Base-by-base conservation (phyloP, 202 grass and related monocot genomes). In the Hordeum pubiflorum region DNA sequence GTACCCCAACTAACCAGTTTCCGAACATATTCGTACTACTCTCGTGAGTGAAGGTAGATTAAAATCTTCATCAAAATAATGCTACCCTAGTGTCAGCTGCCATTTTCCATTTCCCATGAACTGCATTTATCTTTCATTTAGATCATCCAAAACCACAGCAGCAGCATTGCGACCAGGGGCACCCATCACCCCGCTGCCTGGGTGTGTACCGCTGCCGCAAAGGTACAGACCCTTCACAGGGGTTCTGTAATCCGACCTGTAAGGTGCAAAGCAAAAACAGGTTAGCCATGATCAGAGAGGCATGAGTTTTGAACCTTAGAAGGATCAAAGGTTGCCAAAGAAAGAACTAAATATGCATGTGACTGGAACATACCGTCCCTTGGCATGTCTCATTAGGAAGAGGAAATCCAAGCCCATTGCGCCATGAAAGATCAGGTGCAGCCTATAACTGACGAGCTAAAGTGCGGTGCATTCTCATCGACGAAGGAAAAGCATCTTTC, bases 361-460 rank as follows among this genome's bases (percentile, higher is more conserved):
- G 20, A 38, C 20, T 33, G 3, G 50, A 43, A 13, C 87, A 81
- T 94, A 93, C 95, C 95, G 94, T 87, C 92, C 82, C 81, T 94
- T 94, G 50, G 74, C 76, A 2, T 88, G 92, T 61, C 95, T 89
- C 92, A 98, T 93, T 60, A 93, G 86, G 69, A 98, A 93, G 26
- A 98, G 77, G 68, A 92, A 93, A 80, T 98, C 92, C 79, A 98
- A 83, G 10, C 95, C 88, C 92, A 98, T 94, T 65, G 92, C 84
- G 21, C 95, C 95, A 24, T 98, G 95, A 77, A 94, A 97, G 60
- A 97, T 97, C 90, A 86, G 92, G 90, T 46, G 95, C 89, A 97
- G 57, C 92, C 92, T 56, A 93, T 69, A 72, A 97, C 84, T 0
- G 95, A 97, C 32, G 90, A 91, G 75, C 90, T 93, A 56, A 97